Evolutionary conservation across 441 rosid genomes (phyloP), one percentile per base, ranked within the genome.

Genomic region (Omphalea diandra): DNA sequence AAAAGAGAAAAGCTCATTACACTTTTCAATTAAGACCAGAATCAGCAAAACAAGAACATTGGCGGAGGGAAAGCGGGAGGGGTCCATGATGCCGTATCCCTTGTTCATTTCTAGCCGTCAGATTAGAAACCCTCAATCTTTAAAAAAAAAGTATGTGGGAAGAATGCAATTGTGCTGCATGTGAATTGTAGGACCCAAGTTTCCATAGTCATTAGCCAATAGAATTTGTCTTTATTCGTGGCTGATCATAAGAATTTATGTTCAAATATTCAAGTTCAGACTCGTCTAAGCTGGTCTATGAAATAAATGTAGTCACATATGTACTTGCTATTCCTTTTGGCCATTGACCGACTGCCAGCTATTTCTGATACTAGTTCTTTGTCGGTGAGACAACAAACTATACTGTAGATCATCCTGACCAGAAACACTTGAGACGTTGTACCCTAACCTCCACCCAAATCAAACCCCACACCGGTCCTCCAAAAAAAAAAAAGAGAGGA

Each of bases 161-260:
- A 40, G n/a, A 46, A 41, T 68, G 64, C 68, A 68, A 27, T 18
- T 7, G 18, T 24, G 7, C 0, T 2, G 70, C 82, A 68, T 65
- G 76, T 63, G 75, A 67, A 33, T 15, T 29, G 70, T 76, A 72
- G 75, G 82, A 35, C 79, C 79, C 62, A 50, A 35, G 73, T 27
- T 27, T 56, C 35, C 31, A 18, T n/a, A 47, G 33, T 49, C 44
- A 57, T 60, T 41, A 55, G 40, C 68, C 12, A 64, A 35, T 8
- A 50, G 53, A 53, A 18, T 38, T 32, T 55, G 73, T 67, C 77
- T 75, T 69, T 46, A 55, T 47, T n/a, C 32, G 55, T 54, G 17
- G 27, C 20, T 18, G 32, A 69, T 63, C 47, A 46, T 2, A 38
- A 24, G 41, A 54, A 20, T 66, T 67, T 41, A 24, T 55, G 33